A percentile compares a stretch with the other conserved stretches of the same genome.
Conservation (phyloP, 208 protist species). For the Trypanosoma theileri region DNA sequence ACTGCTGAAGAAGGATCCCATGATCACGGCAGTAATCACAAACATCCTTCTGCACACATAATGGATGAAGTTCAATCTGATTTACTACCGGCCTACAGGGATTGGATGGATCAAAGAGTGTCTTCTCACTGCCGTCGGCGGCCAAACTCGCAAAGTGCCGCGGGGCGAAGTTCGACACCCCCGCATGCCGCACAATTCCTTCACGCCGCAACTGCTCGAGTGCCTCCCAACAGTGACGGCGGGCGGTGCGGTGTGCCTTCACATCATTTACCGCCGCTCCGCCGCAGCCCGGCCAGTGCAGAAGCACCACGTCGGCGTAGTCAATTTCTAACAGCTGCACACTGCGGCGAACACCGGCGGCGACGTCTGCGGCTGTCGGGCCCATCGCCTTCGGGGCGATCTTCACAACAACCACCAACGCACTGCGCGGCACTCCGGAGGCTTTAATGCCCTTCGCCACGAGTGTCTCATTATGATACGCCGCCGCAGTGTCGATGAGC, state of each 20-base stretch:
- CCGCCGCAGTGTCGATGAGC: slow-evolving; percentile 81
- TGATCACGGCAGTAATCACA: slow-evolving; percentile 49
- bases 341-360: slow-evolving; percentile 49
- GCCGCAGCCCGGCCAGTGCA: slow-evolving; percentile 86
- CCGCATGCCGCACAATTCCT: slow-evolving; percentile 57
- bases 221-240: slow-evolving; percentile 62
- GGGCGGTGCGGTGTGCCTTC: slow-evolving; percentile 48
- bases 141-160: slow-evolving; percentile 62
- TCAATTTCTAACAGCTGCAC: slow-evolving; percentile 55
- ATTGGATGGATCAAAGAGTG: slow-evolving; percentile 9
- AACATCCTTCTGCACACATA: slow-evolving; percentile 66
- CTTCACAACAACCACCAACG: slow-evolving; percentile 80
- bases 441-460: slow-evolving; percentile 62
- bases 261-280: slow-evolving; percentile 48
- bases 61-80: slow-evolving; percentile 88
- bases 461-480: slow-evolving; percentile 74
- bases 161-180: slow-evolving; percentile 82
- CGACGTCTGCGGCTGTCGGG: slow-evolving; percentile 30
- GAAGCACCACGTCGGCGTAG: slow-evolving; percentile 74
- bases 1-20: slow-evolving; percentile 82
- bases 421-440: slow-evolving; percentile 57
- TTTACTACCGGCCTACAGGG: slow-evolving; percentile 41
- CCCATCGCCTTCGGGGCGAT: slow-evolving; percentile 67
- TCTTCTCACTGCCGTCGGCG: background rate
- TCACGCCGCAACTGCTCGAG: slow-evolving; percentile 56